Conservation (phyloP, 352 stramenopile genomes). For the Thalassiosira hispida region DNA sequence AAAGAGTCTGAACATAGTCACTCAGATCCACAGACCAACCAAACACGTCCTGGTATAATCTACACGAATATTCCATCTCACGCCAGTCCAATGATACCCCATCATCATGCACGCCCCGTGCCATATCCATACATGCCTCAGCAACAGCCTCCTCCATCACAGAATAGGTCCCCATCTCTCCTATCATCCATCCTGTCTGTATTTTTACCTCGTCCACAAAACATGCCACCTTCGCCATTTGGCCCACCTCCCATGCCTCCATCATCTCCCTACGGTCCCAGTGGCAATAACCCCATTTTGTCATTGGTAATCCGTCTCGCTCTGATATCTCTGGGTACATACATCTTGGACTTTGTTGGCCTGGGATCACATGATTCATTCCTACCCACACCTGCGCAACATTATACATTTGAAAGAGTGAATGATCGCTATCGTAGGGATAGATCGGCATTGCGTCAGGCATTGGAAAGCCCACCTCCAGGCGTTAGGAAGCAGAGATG, state of each 20-base stretch:
- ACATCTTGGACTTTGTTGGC: conserved; percentile 46
- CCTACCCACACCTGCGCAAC: conserved; percentile 54
- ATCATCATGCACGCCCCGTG: conserved; percentile 18
- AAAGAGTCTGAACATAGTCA: background rate
- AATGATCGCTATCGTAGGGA: conserved; percentile 76
- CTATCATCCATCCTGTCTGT: conserved; percentile 42
- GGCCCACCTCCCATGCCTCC: conserved; percentile 22
- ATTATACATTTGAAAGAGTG: conserved; percentile 78
- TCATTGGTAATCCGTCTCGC: conserved; percentile 42
- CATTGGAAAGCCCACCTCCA: conserved; percentile 52
- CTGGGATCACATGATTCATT: conserved; percentile 36
- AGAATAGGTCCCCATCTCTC: conserved; percentile 27
- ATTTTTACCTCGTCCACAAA: conserved; percentile 23
- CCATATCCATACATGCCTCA: conserved; percentile 36
- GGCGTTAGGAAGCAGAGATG: conserved; percentile 43
- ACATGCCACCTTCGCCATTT: conserved; percentile 37
- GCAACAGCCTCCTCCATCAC: background rate
- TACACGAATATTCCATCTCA: conserved; percentile 33
- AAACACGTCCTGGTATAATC: conserved; percentile 30
- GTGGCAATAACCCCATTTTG: conserved; percentile 25
- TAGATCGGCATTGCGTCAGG: conserved; percentile 48
- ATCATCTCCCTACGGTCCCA: conserved; percentile 27
- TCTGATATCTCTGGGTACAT: conserved; percentile 39
- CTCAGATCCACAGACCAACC: conserved; percentile 23
- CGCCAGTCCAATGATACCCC: background rate